These are phyloP conservation scores for Dillenia turbinata DNA, from an alignment of 164 flowering plant genomes.

Conservation along the genomic window DNA sequence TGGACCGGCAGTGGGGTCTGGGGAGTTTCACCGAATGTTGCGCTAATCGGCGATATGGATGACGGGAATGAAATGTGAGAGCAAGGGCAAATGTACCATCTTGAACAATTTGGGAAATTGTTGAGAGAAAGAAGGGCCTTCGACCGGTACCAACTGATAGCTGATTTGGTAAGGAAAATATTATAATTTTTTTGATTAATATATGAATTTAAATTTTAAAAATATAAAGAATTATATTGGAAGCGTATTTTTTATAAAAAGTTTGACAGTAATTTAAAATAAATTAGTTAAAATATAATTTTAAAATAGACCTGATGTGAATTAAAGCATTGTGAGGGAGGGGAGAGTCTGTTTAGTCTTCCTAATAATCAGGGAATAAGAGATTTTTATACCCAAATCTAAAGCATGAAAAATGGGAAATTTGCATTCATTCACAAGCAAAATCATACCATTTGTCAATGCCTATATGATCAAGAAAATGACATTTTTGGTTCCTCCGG, in stretches of 20 bases:
- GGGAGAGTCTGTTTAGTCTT: too few relatives aligned
- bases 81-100: background rate
- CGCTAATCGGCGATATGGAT: background rate
- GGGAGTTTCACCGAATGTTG: background rate
- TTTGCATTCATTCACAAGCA: too few relatives aligned
- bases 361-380: too few relatives aligned
- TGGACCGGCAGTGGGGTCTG: background rate
- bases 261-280: constrained; percentile 7
- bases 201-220: background rate
- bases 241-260: constrained; percentile 8
- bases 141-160: too few relatives aligned
- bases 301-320: constrained; percentile 1
- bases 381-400: too few relatives aligned
- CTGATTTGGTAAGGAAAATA: too few relatives aligned
- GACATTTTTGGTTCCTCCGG: too few relatives aligned
- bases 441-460: too few relatives aligned
- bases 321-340: too few relatives aligned
- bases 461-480: too few relatives aligned
- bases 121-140: constrained; percentile 1
- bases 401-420: too few relatives aligned
- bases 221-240: background rate
- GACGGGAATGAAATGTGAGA: background rate
- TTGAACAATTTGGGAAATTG: background rate
- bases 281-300: constrained; percentile 13
- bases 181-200: too few relatives aligned